phyloP scores from a whole-genome alignment of 129 eudicot genomes.

The Calendula officinalis region DNA sequence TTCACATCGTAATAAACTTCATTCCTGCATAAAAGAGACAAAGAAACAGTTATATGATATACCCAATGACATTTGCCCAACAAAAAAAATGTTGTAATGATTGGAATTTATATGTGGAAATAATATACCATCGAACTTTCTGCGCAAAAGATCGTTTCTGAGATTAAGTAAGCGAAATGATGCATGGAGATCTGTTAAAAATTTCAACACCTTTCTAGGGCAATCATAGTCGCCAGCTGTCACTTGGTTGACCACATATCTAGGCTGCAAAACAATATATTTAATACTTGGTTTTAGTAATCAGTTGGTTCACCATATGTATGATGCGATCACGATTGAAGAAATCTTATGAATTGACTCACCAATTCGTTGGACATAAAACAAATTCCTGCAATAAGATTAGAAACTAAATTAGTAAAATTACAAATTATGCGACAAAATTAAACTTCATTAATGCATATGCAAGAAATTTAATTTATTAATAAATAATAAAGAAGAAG shows the following conservation, averaged over 20 bases:
- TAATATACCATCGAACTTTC: slow-evolving; percentile 76
- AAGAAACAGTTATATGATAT: not conserved
- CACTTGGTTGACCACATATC: slow-evolving; percentile 94
- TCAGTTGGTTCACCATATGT: too few species aligned
- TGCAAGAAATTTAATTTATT: too few species aligned
- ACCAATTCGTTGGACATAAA: slow-evolving; percentile 96
- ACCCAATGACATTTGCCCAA: not conserved
- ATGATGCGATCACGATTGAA: too few species aligned
- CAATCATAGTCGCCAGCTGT: slow-evolving; percentile 96
- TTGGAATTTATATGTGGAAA: not conserved
- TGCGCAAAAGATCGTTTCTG: slow-evolving; percentile 86
- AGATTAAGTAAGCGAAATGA: slow-evolving; percentile 97
- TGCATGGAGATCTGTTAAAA: slow-evolving; percentile 85
- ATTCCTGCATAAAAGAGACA: slow-evolving; percentile 47
- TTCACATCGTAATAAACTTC: slow-evolving; percentile 89
- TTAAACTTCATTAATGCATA: not conserved
- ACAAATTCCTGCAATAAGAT: slow-evolving; percentile 75
- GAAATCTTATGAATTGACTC: not conserved
- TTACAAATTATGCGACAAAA: not conserved
- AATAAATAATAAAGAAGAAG: not conserved
- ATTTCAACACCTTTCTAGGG: slow-evolving; percentile 80
- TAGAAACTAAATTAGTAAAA: slow-evolving; percentile 23
- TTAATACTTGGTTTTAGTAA: not conserved
- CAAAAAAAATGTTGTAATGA: not conserved
- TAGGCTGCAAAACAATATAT: slow-evolving; percentile 66